phyloP scores from a whole-genome alignment of 805 yeast species.

The Metschnikowia reukaufii region DNA sequence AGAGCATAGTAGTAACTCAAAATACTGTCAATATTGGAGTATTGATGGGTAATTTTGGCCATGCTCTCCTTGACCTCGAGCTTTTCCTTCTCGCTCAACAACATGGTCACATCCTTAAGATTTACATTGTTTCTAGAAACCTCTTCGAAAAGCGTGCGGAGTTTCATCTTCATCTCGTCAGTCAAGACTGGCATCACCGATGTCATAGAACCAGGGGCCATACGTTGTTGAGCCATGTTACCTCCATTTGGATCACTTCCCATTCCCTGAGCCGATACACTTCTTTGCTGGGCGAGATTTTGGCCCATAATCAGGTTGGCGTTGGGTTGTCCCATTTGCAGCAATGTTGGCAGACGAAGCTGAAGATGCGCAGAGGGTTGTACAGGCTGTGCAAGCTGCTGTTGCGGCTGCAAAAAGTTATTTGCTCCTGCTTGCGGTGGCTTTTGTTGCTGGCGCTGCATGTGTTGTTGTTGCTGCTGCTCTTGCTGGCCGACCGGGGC shows the following conservation, averaged over 20 bases:
- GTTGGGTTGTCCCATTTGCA: slow-evolving; percentile 10
- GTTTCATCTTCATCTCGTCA: slow-evolving; percentile 60
- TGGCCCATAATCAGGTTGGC: slow-evolving; percentile 4
- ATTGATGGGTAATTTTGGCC: slow-evolving; percentile 56
- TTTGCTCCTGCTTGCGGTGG: slow-evolving; percentile 5
- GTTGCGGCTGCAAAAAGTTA: slow-evolving; percentile 10
- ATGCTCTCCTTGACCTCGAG: slow-evolving; percentile 55
- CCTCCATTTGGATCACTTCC: not conserved
- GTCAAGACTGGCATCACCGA: slow-evolving; percentile 39
- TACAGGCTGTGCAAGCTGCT: slow-evolving; percentile 12
- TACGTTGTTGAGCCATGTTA: slow-evolving; percentile 2
- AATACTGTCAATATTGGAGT: slow-evolving; percentile 68
- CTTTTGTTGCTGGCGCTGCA: slow-evolving; percentile 14
- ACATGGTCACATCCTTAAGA: slow-evolving; percentile 62
- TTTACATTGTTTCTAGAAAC: slow-evolving; percentile 66
- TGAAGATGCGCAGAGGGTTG: slow-evolving; percentile 8
- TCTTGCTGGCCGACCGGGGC: slow-evolving; percentile 7
- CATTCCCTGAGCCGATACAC: slow-evolving; percentile 3
- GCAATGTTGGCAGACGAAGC: slow-evolving; percentile 15
- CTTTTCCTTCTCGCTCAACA: slow-evolving; percentile 64
- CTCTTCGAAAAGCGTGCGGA: slow-evolving; percentile 66
- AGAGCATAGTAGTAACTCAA: slow-evolving; percentile 76
- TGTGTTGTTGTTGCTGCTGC: slow-evolving; percentile 13
- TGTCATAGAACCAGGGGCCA: slow-evolving; percentile 5
- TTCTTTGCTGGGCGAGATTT: slow-evolving; percentile 3